Evolutionary conservation across 2,329 filamentous ascomycete genomes (phyloP).

Genomic region (Tympanopsis confertula): DNA sequence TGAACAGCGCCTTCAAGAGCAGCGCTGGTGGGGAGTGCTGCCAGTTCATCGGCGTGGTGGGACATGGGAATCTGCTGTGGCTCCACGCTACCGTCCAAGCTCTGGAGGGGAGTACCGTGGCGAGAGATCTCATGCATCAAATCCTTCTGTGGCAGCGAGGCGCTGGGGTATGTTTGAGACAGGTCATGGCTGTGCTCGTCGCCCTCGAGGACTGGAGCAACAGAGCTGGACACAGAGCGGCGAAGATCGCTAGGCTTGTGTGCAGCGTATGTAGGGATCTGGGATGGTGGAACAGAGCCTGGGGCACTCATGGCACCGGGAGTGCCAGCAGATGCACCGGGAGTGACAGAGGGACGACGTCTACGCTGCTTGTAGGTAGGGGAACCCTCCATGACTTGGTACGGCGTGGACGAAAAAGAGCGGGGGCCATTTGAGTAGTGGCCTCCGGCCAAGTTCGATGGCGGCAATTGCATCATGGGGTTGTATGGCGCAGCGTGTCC

Average conservation of each 20-base stretch:
- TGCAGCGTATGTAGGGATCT: constrained; percentile 22
- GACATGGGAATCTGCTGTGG: constrained; percentile 61
- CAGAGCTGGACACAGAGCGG: constrained; percentile 78
- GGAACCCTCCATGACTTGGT: constrained; percentile 93
- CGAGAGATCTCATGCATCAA: constrained; percentile 67
- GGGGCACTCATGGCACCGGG: constrained; percentile 15
- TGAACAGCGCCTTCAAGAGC: constrained; percentile 40
- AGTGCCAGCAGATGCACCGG: constrained; percentile 59
- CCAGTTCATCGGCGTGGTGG: constrained; percentile 61
- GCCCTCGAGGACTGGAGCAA: constrained; percentile 52
- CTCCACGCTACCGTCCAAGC: constrained; percentile 59
- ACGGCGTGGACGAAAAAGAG: constrained; percentile 54
- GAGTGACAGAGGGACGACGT: constrained; percentile 83
- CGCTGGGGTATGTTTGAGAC: background rate
- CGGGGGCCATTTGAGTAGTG: constrained; percentile 69
- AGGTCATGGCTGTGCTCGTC: background rate
- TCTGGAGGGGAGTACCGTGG: constrained; percentile 80
- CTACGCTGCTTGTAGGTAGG: constrained; percentile 97
- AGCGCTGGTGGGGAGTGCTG: constrained; percentile 51
- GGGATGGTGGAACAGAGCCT: too few species aligned
- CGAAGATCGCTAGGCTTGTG: constrained; percentile 84
- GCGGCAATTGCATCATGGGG: constrained; percentile 81
- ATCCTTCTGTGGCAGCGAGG: constrained; percentile 54
- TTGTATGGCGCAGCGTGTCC: constrained; percentile 50
- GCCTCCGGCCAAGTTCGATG: constrained; percentile 68